These are phyloP conservation scores for Murraya paniculata DNA, from an alignment of 345 rosid genomes.

Conservation along the genomic window DNA sequence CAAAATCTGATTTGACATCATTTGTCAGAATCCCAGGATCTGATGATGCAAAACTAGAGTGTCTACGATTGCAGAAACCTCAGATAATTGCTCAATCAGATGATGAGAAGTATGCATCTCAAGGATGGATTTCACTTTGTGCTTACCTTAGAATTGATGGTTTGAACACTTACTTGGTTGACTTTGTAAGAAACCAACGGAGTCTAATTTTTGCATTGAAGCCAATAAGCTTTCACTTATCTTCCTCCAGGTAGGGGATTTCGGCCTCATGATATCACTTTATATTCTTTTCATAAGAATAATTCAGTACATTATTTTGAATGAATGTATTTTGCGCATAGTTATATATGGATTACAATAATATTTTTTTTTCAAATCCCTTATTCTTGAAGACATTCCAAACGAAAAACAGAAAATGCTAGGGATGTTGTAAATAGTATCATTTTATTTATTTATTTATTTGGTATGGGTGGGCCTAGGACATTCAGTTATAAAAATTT, in stretches of 20 bases:
- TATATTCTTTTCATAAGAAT: background rate
- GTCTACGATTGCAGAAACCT: slow-evolving; percentile 46
- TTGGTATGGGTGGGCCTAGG: background rate
- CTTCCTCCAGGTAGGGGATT: slow-evolving; percentile 59
- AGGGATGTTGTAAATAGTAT: slow-evolving; percentile 1
- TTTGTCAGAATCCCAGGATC: slow-evolving; percentile 29
- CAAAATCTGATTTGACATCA: slow-evolving; percentile 37
- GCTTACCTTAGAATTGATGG: slow-evolving; percentile 59
- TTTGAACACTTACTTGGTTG: slow-evolving; percentile 54
- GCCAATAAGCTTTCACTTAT: slow-evolving; percentile 58
- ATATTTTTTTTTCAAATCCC: background rate
- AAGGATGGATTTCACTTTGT: slow-evolving; percentile 43
- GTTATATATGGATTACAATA: background rate
- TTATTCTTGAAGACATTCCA: background rate
- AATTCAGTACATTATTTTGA: background rate
- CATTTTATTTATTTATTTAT: background rate
- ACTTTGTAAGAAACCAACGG: slow-evolving; percentile 37
- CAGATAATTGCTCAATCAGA: slow-evolving; percentile 41
- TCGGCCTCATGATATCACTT: slow-evolving; percentile 16
- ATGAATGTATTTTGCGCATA: no score
- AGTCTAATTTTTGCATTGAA: slow-evolving; percentile 47
- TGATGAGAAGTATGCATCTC: slow-evolving; percentile 58
- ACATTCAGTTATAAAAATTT: background rate
- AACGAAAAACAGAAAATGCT: background rate
- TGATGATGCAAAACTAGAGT: slow-evolving; percentile 43